A percentile compares a stretch with the other conserved stretches of the same genome.
These are phyloP conservation scores for Neurospora discreta DNA, from an alignment of 495 filamentous ascomycete species.

Conservation along the genomic window DNA sequence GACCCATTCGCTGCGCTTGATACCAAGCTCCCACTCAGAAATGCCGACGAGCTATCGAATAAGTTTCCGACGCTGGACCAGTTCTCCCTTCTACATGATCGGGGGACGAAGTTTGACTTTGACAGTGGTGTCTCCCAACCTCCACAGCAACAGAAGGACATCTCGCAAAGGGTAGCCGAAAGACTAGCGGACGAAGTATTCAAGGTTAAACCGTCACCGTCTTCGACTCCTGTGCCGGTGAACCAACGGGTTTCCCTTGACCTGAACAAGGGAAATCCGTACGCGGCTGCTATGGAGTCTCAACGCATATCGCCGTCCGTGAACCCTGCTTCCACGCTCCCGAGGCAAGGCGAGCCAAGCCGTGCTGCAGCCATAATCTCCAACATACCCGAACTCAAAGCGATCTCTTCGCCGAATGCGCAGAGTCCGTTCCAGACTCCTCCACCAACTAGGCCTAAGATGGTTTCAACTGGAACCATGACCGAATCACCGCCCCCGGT, in stretches of 20 bases:
- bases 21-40: slow-evolving; percentile 40
- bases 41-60: slow-evolving; percentile 66
- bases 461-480: slow-evolving; percentile 94
- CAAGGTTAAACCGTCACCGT: slow-evolving; percentile 16
- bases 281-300: slow-evolving; percentile 4
- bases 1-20: slow-evolving; percentile 91
- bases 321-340: slow-evolving; percentile 27
- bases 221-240: slow-evolving; percentile 8
- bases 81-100: slow-evolving; percentile 81
- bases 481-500: slow-evolving; percentile 66
- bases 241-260: slow-evolving; percentile 27
- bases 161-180: slow-evolving; percentile 67
- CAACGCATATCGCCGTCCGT: slow-evolving; percentile 16
- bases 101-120: slow-evolving; percentile 83
- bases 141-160: slow-evolving; percentile 41
- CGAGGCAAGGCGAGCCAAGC: slow-evolving; percentile 33
- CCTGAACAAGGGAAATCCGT: slow-evolving; percentile 15
- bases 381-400: slow-evolving; percentile 41
- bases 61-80: slow-evolving; percentile 89
- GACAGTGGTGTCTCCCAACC: slow-evolving; percentile 39
- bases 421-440: slow-evolving; percentile 44
- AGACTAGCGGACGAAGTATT: slow-evolving; percentile 78
- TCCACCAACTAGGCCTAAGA: slow-evolving; percentile 45
- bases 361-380: slow-evolving; percentile 42
- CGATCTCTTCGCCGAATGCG: slow-evolving; percentile 34